A percentile compares a stretch with the other conserved stretches of the same genome.
These are phyloP conservation scores for Myriosclerotinia duriaeana DNA, from an alignment of 2,329 filamentous ascomycete genomes.

Conservation along the genomic window DNA sequence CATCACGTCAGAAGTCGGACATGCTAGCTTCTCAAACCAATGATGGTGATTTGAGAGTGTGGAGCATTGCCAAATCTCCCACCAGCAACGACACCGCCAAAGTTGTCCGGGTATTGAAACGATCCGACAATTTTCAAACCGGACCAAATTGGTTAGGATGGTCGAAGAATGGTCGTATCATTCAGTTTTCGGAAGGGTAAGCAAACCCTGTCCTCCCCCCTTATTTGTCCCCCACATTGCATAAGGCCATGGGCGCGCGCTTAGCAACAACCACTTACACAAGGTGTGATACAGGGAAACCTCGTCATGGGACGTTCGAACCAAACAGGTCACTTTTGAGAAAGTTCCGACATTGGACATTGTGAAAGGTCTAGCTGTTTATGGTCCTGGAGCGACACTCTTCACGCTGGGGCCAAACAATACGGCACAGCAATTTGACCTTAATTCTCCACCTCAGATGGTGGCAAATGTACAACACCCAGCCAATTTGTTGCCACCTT, in stretches of 20 bases:
- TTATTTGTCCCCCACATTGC: conserved; percentile 30
- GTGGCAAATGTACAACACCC: conserved; percentile 86
- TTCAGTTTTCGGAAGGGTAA: conserved; percentile 89
- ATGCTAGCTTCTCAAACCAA: conserved; percentile 94
- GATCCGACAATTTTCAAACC: conserved; percentile 68
- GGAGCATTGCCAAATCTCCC: conserved; percentile 87
- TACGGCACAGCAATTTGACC: conserved; percentile 91
- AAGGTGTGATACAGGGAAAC: conserved; percentile 64
- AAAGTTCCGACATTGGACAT: conserved; percentile 80
- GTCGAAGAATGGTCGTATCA: conserved; percentile 96
- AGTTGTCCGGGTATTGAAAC: conserved; percentile 82
- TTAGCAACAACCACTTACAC: conserved; percentile 45
- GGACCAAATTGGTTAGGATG: conserved; percentile 96
- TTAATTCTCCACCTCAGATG: conserved; percentile 77
- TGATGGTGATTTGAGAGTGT: conserved; percentile 90
- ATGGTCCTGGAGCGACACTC: conserved; percentile 84
- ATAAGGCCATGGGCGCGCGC: conserved; percentile 48
- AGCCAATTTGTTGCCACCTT: conserved; percentile 74
- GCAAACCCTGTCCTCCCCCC: conserved; percentile 43
- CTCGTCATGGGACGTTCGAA: conserved; percentile 93
- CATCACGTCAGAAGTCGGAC: conserved; percentile 91
- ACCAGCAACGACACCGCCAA: conserved; percentile 74
- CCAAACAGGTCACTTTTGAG: conserved; percentile 93
- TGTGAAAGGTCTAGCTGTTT: conserved; percentile 79
- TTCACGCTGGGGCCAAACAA: conserved; percentile 88